Conservation (phyloP, 768 basidiomycete genomes). For the Exidia glandulosa region DNA sequence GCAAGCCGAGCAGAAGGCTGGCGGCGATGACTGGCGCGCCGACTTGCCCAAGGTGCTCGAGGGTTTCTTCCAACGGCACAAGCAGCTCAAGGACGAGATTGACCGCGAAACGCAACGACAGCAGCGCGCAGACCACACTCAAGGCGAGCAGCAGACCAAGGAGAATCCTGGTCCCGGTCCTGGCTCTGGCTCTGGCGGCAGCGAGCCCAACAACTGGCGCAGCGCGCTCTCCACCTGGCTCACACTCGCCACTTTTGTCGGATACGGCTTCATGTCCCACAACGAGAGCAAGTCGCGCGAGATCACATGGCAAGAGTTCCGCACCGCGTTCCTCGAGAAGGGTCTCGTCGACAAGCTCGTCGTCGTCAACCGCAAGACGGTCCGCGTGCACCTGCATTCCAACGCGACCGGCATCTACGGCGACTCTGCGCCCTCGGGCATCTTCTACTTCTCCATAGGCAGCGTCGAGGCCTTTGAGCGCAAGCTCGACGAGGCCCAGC, state of each 20-base stretch:
- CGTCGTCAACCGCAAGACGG: slow-evolving; percentile 82
- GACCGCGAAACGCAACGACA: slow-evolving; percentile 11
- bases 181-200: slow-evolving; percentile 24
- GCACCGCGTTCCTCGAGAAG: slow-evolving; percentile 92
- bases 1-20: no score
- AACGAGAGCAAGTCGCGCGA: slow-evolving; percentile 54
- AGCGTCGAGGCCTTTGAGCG: slow-evolving; percentile 95
- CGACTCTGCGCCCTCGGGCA: slow-evolving; percentile 35
- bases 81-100: slow-evolving; percentile 1
- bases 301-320: slow-evolving; percentile 99
- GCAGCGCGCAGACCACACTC: slow-evolving; percentile 13
- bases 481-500: slow-evolving; percentile 87
- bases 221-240: no score
- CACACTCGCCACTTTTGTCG: slow-evolving; percentile 22
- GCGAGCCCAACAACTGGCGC: not conserved
- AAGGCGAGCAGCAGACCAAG: slow-evolving; percentile 22
- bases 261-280: slow-evolving; percentile 46
- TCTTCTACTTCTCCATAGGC: slow-evolving; percentile 94
- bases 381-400: slow-evolving; percentile 86
- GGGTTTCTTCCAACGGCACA: slow-evolving; percentile 46
- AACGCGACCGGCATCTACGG: slow-evolving; percentile 74
- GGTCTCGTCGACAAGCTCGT: slow-evolving; percentile 89
- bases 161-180: slow-evolving; percentile 40
- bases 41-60: slow-evolving; percentile 59
- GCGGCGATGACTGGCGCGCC: slow-evolving; percentile 16